Conservation (phyloP, 176 grass and related monocot genomes). For the Juncus effusus region DNA sequence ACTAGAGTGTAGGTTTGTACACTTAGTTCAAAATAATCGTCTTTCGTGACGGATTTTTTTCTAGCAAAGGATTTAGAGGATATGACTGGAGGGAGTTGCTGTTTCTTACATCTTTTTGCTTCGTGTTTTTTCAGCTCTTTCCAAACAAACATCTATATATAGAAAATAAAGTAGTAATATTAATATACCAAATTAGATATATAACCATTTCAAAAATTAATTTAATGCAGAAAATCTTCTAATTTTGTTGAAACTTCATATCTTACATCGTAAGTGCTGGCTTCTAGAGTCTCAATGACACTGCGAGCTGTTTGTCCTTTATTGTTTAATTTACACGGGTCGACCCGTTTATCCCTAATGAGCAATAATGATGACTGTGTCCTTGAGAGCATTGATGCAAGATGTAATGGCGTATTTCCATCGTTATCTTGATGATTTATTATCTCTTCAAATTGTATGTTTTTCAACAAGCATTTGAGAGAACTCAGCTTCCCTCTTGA, state of each 20-base stretch:
- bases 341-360: conserved; percentile 23
- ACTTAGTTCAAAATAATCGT: conserved; percentile 21
- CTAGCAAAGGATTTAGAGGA: neutral
- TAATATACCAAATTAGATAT: neutral
- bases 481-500: conserved; percentile 13
- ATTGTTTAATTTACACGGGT: conserved; percentile 27
- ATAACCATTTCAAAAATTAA: neutral
- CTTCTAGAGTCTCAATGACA: conserved; percentile 20
- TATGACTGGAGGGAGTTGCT: conserved; percentile 12
- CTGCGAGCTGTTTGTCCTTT: conserved; percentile 31
- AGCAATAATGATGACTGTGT: conserved; percentile 26
- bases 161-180: neutral
- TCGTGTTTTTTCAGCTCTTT: conserved; percentile 34
- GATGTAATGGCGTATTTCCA: conserved; percentile 52
- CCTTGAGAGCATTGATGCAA: conserved; percentile 32
- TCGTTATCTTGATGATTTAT: conserved; percentile 33
- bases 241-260: neutral
- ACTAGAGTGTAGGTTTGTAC: conserved; percentile 33
- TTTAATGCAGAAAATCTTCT: neutral
- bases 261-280: conserved; percentile 28
- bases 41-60: neutral
- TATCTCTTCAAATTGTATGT: conserved; percentile 25
- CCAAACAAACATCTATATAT: conserved; percentile 32
- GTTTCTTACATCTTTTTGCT: conserved; percentile 29
- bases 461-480: conserved; percentile 28